Evolutionary conservation across 2,329 filamentous ascomycete genomes (phyloP).

Genomic region (Davidsoniella virescens): DNA sequence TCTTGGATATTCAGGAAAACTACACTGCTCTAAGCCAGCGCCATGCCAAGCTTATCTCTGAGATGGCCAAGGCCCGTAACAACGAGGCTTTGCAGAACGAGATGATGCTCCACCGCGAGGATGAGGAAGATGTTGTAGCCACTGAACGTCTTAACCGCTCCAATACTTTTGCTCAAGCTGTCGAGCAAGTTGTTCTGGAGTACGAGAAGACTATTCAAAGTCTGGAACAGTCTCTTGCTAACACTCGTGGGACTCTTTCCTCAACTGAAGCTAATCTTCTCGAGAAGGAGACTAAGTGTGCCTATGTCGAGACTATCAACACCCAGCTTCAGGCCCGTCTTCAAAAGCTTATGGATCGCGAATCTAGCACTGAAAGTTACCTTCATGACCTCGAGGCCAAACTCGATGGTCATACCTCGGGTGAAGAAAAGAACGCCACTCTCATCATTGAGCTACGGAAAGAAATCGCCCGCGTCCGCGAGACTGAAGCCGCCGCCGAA

Average conservation of each 20-base stretch:
- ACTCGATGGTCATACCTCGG: constrained; percentile 76
- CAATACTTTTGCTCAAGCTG: constrained; percentile 87
- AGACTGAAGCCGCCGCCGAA: constrained; percentile 79
- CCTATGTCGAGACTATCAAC: constrained; percentile 85
- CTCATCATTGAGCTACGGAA: constrained; percentile 79
- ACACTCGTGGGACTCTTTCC: constrained; percentile 68
- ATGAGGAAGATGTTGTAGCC: constrained; percentile 42
- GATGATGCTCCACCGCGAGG: constrained; percentile 24
- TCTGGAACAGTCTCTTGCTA: constrained; percentile 79
- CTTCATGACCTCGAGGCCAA: constrained; percentile 81
- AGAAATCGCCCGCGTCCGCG: constrained; percentile 71
- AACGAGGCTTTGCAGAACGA: constrained; percentile 44
- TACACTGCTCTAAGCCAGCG: constrained; percentile 82
- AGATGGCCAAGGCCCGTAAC: constrained; percentile 76
- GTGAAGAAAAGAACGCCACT: constrained; percentile 80
- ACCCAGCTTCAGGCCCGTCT: constrained; percentile 74
- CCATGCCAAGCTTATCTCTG: constrained; percentile 87
- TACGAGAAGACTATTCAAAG: constrained; percentile 98
- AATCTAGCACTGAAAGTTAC: constrained; percentile 82
- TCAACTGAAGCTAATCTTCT: constrained; percentile 72
- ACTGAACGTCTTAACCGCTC: constrained; percentile 84
- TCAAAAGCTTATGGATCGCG: constrained; percentile 85
- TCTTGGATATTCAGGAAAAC: constrained; percentile 86
- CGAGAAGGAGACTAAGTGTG: constrained; percentile 86
- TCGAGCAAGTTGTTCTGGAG: constrained; percentile 89